Evolutionary conservation across 768 basidiomycete species (phyloP).

Genomic region (Trametes coccinea): DNA sequence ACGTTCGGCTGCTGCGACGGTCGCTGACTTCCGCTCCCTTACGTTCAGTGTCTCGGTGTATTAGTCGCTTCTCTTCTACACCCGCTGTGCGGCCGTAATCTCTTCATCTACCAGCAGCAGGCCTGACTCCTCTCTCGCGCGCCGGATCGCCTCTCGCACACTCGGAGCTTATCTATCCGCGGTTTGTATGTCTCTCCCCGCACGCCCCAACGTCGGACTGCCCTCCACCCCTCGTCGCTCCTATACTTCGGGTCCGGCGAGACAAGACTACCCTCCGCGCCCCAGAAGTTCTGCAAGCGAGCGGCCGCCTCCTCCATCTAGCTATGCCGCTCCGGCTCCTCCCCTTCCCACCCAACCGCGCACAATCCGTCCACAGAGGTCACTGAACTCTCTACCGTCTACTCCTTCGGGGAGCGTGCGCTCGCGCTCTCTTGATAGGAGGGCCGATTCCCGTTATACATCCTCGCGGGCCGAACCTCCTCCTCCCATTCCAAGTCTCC

Average conservation of each 20-base stretch:
- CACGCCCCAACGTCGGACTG: conserved; percentile 35
- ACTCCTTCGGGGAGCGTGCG: conserved; percentile 11
- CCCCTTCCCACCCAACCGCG: conserved; percentile 15
- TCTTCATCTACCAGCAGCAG: conserved; percentile 16
- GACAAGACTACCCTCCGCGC: conserved; percentile 22
- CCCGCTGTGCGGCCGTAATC: conserved; percentile 20
- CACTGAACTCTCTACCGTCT: conserved; percentile 19
- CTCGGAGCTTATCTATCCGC: neutral
- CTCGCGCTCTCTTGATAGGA: conserved; percentile 11
- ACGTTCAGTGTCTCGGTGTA: conserved; percentile 7
- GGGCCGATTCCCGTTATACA: neutral
- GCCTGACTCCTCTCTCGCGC: conserved; percentile 15
- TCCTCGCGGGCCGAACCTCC: conserved; percentile 7
- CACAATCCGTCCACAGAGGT: conserved; percentile 26
- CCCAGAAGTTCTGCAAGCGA: conserved; percentile 26
- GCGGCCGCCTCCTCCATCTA: conserved; percentile 15
- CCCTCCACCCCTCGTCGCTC: conserved; percentile 42
- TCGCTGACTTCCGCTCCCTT: conserved; percentile 9
- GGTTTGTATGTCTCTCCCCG: conserved; percentile 26
- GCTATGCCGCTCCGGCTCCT: conserved; percentile 2
- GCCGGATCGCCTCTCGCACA: conserved; percentile 5
- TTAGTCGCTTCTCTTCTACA: conserved; percentile 19
- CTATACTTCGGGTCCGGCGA: conserved; percentile 10
- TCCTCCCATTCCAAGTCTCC: conserved; percentile 16
- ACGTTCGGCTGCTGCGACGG: conserved; percentile 1